These are phyloP conservation scores for Entomophthora muscae DNA, from an alignment of 371 early-diverging fungal species.

Conservation along the genomic window DNA sequence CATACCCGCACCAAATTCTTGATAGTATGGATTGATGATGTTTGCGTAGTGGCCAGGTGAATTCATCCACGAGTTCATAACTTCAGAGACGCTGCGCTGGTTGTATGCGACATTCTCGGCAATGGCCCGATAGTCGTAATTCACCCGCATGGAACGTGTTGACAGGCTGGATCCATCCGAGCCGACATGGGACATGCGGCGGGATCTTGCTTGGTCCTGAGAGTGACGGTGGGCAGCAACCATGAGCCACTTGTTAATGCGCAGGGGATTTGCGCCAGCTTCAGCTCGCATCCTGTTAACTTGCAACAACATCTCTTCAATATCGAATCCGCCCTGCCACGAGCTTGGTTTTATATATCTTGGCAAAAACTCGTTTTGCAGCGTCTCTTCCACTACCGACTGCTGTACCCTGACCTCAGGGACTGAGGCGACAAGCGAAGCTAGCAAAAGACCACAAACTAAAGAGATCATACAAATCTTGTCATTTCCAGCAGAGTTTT, in stretches of 20 bases:
- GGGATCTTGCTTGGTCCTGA: constrained; percentile 13
- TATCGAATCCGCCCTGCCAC: too few species aligned
- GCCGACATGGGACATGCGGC: constrained; percentile 18
- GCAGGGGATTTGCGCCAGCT: not conserved
- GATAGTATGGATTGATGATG: not conserved
- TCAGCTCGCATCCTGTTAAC: not conserved
- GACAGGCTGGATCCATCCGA: constrained; percentile 2
- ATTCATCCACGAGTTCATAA: not conserved
- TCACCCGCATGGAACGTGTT: not conserved
- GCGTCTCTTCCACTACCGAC: too few species aligned
- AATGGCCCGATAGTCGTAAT: not conserved
- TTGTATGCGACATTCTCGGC: too few species aligned
- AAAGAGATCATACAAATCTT: too few species aligned
- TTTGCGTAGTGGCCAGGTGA: constrained; percentile 5
- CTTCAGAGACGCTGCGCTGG: too few species aligned
- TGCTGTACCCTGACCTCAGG: too few species aligned
- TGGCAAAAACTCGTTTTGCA: too few species aligned
- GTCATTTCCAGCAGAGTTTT: too few species aligned
- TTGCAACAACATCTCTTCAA: not conserved
- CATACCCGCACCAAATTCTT: not conserved
- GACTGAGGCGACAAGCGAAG: too few species aligned
- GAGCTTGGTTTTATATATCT: too few species aligned
- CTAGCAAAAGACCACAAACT: too few species aligned
- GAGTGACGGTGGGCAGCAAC: constrained; percentile 16
- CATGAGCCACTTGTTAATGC: constrained; percentile 7